Evolutionary conservation across 2,329 filamentous ascomycete genomes (phyloP), one percentile per base, ranked within the genome.

Genomic region (Fusarium mexicanum): DNA sequence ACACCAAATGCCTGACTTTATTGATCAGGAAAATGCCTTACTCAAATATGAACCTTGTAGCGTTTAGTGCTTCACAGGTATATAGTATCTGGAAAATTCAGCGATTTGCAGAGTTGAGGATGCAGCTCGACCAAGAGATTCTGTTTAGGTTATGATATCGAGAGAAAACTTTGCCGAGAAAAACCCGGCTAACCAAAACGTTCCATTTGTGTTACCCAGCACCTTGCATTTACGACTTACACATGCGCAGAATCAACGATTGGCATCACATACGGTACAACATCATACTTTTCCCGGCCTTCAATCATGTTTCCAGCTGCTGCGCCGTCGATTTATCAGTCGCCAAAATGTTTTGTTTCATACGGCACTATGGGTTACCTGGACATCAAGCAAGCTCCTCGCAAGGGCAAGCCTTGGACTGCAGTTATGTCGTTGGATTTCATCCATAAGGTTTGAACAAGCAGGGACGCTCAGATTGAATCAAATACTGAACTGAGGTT

Each of bases 351-450:
- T 82, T 92, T 89, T 81, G 91, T 94, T 73, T 93, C 92, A 2
- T 90, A 93, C 78, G 91, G 91, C 46, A 85, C 86, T 18, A 89
- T 96, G 81, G 85, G 87, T 37, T 92, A 94, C 83, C 85, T 96
- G 50, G 91, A 97, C 80, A 87, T 90, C 11, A 87, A 89, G 65
- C 92, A 94, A 77, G 87, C 90, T 37, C 92, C 94, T 5, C 86
- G 85, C 11, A 95, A 93, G 79, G 92, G 90, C 78, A 91, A 93
- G 76, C 95, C 94, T 7, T 98, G 96, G 87, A 87, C 89, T 2
- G 87, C 90, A 2, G 88, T 98, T 71, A 81, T 89, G 31, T 84
- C 86, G 4, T 90, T 93, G 59, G 86, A 87, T 43, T 94, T 93
- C 79, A 85, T 92, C 31, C 92, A 96, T 79, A 92, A 90, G 77